Base-by-base conservation (phyloP, 2,329 filamentous ascomycete genomes). In the Scleromitrula shiraiana region DNA sequence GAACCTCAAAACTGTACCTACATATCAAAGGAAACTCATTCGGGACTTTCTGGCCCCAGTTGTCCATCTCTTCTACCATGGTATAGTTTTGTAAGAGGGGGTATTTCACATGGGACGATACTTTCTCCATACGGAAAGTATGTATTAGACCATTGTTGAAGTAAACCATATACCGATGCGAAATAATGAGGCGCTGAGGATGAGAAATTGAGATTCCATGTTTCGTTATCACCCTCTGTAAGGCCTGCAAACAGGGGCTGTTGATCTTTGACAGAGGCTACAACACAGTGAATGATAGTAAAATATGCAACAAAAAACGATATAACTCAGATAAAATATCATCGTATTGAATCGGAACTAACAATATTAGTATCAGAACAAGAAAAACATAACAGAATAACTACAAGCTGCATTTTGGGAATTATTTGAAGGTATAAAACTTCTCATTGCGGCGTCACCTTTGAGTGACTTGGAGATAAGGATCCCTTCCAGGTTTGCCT, bases 11-110 rank as follows among this genome's bases (percentile, higher is more conserved):
- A 15, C 24, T 35, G 41, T 23, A 58, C 62, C 56, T 57, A 64
- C 56, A 71, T 62, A 56, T 76, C 73, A 53, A 76, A 71, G 5
- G 72, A 70, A 19, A 76, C 61, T 72, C 72, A 76, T 59, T 76
- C 73, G 10, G 72, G 72, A 46, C 67, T 72, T 14, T 70, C 67
- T 3, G 71, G 68, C 4, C 65, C 51, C 22, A 37, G 22, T 5
- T 68, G 59, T 9, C 46, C 59, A 50, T 72, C 70, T 52, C 59
- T 61, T 35, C 71, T 61, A 10, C 72, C 73, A 57, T 76, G 73
- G 60, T 75, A 74, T 30, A 76, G 59, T 47, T 70, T 65, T 8
- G 72, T 74, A 50, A 68, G 70, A 10, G 69, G 62, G 4, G 70
- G 67, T 4, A 76, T 65, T 30, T 68, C 65, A 52, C 69, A 71